Base-by-base conservation (phyloP, 495 filamentous ascomycete species). In the Viridothelium virens region DNA sequence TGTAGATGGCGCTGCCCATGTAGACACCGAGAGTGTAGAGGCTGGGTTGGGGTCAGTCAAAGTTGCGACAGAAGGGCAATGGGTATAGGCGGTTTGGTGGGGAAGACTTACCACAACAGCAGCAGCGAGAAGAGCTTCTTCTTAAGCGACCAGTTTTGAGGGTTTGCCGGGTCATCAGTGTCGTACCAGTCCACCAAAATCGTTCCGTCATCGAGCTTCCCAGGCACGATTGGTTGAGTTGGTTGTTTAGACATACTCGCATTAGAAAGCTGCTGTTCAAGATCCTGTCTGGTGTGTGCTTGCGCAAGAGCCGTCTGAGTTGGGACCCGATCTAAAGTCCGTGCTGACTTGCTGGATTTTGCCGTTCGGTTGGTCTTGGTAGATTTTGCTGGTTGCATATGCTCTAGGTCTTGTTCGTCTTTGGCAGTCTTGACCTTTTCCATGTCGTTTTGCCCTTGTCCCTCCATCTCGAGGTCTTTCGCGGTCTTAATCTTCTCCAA, bases 1-100 rank as follows among this genome's bases (percentile, higher is more conserved):
- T 76, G 73, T 82, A 84, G 70, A 83, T 83, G 7, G 81, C 77
- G 7, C 74, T 77, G 16, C 79, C 77, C 65, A 77, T 81, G 68
- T 82, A 82, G 12, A 84, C 76, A 1, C 78, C 76, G 41, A 82
- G 76, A 7, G 81, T 81, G 50, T 79, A 83, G 65, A 80, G 75
- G 56, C 76, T 78, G 44, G 78, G 77, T 0, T 14, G 11, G 11
- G 11, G 5, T 53, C 1, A 25, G n/a, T 5, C 12, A 41, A 79
- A 73, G n/a, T 77, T 61, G 9, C 75, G 76, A 18, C 78, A 67
- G 67, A 80, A 38, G 25, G 1, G 25, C 25, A 16, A 18, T 53
- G 48, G n/a, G 6, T 12, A 6, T 12, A 44, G 16, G 39, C 11
- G 6, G 14, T 0, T 33, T 46, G 10, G 2, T 37, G 12, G 53